Evolutionary conservation across 768 basidiomycete species (phyloP).

Genomic region (Trametes cingulata): DNA sequence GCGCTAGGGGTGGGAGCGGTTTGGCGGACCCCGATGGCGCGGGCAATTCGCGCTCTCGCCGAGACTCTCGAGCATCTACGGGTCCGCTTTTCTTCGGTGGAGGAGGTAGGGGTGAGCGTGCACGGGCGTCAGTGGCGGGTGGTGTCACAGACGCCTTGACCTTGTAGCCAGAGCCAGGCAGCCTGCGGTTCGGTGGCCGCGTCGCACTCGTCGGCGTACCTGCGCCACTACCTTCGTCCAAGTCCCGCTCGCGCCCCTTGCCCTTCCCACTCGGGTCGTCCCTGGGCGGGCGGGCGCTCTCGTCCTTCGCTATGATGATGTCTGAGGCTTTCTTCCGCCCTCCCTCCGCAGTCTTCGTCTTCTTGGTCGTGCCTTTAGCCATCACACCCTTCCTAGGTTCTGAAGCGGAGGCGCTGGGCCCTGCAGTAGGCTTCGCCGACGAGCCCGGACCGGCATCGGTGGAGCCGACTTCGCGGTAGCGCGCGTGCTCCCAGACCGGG

Average conservation of each 20-base stretch:
- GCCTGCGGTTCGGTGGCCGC: constrained; percentile 32
- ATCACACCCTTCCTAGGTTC: constrained; percentile 48
- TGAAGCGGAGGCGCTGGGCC: constrained; percentile 11
- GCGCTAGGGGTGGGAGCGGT: constrained; percentile 32
- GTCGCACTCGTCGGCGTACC: constrained; percentile 25
- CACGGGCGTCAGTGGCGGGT: constrained; percentile 19
- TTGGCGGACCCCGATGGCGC: constrained; percentile 37
- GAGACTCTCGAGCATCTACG: constrained; percentile 31
- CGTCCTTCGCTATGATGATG: constrained; percentile 49
- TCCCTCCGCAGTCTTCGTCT: constrained; percentile 19
- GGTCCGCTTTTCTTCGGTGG: constrained; percentile 30
- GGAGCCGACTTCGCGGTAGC: constrained; percentile 31
- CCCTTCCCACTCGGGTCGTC: not conserved
- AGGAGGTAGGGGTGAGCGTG: constrained; percentile 14
- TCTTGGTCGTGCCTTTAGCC: constrained; percentile 29
- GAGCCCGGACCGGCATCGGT: constrained; percentile 1
- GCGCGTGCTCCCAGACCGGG: constrained; percentile 61
- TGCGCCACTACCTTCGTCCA: constrained; percentile 13
- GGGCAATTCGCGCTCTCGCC: constrained; percentile 31
- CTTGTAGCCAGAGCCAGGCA: constrained; percentile 53
- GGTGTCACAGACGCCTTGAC: constrained; percentile 36
- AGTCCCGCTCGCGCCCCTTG: constrained; percentile 22
- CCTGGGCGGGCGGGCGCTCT: constrained; percentile 33
- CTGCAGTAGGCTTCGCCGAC: constrained; percentile 1
- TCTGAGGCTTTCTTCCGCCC: constrained; percentile 21